Evolutionary conservation across 768 basidiomycete genomes (phyloP).

Genomic region (Naganishia randhawae): DNA sequence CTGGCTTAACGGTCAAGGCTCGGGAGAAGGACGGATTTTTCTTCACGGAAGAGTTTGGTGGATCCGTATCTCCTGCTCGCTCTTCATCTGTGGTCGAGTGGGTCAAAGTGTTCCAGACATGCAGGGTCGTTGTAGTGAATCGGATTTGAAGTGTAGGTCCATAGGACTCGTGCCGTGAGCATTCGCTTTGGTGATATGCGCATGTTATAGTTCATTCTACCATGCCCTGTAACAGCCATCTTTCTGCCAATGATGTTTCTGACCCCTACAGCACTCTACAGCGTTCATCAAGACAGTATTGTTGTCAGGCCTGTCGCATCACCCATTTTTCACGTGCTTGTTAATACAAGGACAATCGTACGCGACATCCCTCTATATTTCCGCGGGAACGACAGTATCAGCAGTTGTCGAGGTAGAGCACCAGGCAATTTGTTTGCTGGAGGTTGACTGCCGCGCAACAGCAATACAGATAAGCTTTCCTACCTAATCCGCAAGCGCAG

Average conservation of each 20-base stretch:
- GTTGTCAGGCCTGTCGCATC: not conserved
- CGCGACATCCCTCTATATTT: not conserved
- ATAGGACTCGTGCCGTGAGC: not conserved
- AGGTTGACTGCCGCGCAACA: slow-evolving; percentile 3
- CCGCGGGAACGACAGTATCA: not conserved
- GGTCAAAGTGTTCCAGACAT: slow-evolving; percentile 29
- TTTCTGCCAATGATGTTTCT: no score
- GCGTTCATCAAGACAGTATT: not conserved
- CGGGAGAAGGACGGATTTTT: slow-evolving; percentile 10
- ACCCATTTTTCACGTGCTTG: no score
- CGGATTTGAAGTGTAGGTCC: not conserved
- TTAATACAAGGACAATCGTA: no score
- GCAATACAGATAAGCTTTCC: not conserved
- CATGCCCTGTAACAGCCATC: not conserved
- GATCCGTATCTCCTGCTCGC: slow-evolving; percentile 28
- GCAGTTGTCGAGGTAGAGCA: slow-evolving; percentile 19
- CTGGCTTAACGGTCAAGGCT: slow-evolving; percentile 21
- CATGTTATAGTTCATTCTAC: not conserved
- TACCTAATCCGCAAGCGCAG: not conserved
- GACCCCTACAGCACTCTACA: not conserved
- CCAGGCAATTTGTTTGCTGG: slow-evolving; percentile 19
- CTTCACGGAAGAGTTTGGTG: slow-evolving; percentile 10
- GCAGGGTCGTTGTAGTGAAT: not conserved
- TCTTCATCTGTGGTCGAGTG: slow-evolving; percentile 27
- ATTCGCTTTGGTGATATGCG: no score